These are phyloP conservation scores for Verticillium longisporum DNA, from an alignment of 2,329 filamentous ascomycete species.

Conservation along the genomic window DNA sequence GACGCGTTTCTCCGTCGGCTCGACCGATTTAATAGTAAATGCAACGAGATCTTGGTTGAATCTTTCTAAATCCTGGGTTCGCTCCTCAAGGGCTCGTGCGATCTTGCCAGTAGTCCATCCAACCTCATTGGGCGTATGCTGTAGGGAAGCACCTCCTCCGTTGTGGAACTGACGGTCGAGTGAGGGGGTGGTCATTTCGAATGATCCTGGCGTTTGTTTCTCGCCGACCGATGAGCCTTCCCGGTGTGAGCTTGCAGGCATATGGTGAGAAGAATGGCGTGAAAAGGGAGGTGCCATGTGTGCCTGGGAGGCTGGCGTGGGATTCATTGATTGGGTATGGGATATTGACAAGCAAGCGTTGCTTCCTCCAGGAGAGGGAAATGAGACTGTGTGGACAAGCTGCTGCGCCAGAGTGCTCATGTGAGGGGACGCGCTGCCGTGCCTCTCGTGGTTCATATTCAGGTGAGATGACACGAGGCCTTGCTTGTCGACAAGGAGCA, in stretches of 20 bases:
- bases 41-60: conserved; percentile 38
- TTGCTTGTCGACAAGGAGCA: not conserved
- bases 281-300: not conserved
- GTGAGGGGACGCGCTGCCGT: not conserved
- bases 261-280: not conserved
- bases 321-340: not conserved
- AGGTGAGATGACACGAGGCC: not conserved
- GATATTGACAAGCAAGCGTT: not conserved
- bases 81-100: conserved; percentile 29
- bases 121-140: conserved; percentile 21
- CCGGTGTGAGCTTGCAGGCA: not conserved
- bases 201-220: not conserved
- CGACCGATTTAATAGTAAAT: conserved; percentile 37
- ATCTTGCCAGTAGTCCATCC: conserved; percentile 38
- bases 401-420: not conserved
- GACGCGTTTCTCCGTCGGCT: conserved; percentile 29
- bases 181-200: conserved; percentile 8
- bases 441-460: not conserved
- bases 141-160: not conserved
- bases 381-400: not conserved
- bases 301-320: not conserved
- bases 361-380: not conserved
- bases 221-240: not conserved
- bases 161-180: conserved; percentile 4
- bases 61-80: conserved; percentile 35